Evolutionary conservation across 1,284 basidiomycete species (phyloP), one percentile per base, ranked within the genome.

Genomic region (Ustilago esculenta): DNA sequence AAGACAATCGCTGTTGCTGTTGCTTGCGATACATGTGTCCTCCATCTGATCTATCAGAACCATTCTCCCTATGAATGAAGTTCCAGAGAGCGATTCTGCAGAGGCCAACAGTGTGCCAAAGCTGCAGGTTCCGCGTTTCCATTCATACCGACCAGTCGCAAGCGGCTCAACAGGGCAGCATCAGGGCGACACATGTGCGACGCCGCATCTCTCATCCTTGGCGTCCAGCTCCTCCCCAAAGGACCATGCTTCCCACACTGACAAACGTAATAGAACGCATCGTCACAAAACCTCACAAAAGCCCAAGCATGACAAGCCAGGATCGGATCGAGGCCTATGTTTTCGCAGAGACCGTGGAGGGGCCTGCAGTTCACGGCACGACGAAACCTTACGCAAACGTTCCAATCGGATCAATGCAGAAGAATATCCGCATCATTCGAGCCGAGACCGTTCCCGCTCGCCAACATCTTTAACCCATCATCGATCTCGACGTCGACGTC

Each of bases 11-110:
- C 27, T 29, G 27, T 12, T 29, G 27, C 12, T 29, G 12, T 29
- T 12, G 7, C 12, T 12, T 6, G 12, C 27, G 27, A 29, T 18
- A 41, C 11, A 7, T 41, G n/a, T n/a, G 17, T 18, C 17, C 25
- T 41, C 14, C 8, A 39, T 47, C 51, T 44, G 60, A 55, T 65
- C 61, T 65, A 55, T 50, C 46, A 23, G 17, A 45, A 46, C n/a
- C 43, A 29, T 25, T 15, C 23, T 12, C 30, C 15, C 37, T 32
- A 58, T 65, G 61, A 54, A 42, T 43, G 55, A 50, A 54, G 61
- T 45, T 55, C 54, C 50, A 46, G 49, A 24, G 5, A 30, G 18
- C 44, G 42, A 18, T 35, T 23, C 20, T 18, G 32, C 18, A 5
- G 17, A 30, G 8, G 37, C 33, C 18, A 15, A 35, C 17, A 23